Evolutionary conservation across 2,329 filamentous ascomycete species (phyloP).

Genomic region (Fusarium phyllophilum): DNA sequence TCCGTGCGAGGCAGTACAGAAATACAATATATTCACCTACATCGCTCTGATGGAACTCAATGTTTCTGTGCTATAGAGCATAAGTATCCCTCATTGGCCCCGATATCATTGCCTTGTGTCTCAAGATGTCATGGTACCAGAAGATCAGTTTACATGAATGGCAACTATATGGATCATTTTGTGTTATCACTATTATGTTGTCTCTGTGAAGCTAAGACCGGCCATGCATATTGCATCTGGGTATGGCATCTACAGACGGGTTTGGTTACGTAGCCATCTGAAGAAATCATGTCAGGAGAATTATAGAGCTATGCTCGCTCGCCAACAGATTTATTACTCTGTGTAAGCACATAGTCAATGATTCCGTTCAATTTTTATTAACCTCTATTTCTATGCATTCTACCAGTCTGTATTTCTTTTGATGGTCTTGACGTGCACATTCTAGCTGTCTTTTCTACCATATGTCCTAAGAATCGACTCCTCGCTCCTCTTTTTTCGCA

Average conservation of each 20-base stretch:
- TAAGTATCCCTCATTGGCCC: too few relatives aligned
- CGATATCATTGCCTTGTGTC: too few relatives aligned
- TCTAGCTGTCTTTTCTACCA: not conserved
- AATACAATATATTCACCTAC: too few relatives aligned
- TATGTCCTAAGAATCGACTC: not conserved
- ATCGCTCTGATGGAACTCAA: too few relatives aligned
- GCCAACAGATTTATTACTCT: not conserved
- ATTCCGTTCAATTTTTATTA: not conserved
- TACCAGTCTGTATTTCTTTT: not conserved
- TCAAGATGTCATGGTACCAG: too few relatives aligned
- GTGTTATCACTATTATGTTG: too few relatives aligned
- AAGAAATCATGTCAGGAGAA: not conserved
- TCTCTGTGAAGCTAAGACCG: not conserved
- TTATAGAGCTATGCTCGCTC: not conserved
- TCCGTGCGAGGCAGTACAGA: too few relatives aligned
- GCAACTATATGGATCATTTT: too few relatives aligned
- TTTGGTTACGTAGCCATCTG: not conserved
- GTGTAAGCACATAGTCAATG: not conserved
- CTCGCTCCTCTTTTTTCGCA: not conserved
- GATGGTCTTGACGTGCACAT: not conserved
- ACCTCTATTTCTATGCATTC: not conserved
- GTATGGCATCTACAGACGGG: not conserved
- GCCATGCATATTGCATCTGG: not conserved
- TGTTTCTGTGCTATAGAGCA: too few relatives aligned
- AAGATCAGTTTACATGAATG: too few relatives aligned